phyloP scores from a whole-genome alignment of 75 land plant species.

The Azolla pinnata region DNA sequence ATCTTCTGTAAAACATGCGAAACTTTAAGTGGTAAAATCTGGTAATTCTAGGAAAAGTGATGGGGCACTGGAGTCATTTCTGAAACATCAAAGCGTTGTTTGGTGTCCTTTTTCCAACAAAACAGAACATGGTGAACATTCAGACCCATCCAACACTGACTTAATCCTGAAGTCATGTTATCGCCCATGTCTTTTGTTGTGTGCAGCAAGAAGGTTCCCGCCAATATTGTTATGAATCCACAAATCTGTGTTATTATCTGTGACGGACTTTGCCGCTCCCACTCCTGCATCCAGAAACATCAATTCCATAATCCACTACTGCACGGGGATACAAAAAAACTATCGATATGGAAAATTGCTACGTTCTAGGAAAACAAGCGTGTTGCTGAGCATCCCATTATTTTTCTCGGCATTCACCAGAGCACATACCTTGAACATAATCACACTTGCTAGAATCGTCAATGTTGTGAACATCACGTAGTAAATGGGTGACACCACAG shows the following conservation, averaged over 20 bases:
- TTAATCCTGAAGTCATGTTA: constrained; percentile 16
- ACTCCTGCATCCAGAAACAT: constrained; percentile 47
- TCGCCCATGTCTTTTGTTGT: constrained; percentile 55
- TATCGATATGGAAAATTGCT: no score
- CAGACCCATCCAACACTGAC: constrained; percentile 17
- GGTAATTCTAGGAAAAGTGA: no score
- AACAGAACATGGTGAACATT: no score
- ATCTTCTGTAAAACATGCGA: no score
- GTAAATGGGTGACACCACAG: constrained; percentile 96
- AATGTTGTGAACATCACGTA: constrained; percentile 95
- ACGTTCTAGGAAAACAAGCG: not conserved
- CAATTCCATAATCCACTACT: not conserved
- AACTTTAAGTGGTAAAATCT: no score
- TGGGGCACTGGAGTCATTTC: no score
- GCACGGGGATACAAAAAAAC: not conserved
- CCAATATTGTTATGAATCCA: constrained; percentile 73
- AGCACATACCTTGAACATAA: constrained; percentile 87
- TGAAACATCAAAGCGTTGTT: no score
- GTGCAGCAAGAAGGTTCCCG: constrained; percentile 81
- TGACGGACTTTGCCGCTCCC: constrained; percentile 65
- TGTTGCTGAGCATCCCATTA: not conserved
- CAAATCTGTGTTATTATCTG: constrained; percentile 75
- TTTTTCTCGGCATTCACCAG: not conserved
- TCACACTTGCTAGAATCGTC: constrained; percentile 90
- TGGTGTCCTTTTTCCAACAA: no score